These are phyloP conservation scores for Mentha longifolia DNA, from an alignment of 257 asterid species.

Conservation along the genomic window DNA sequence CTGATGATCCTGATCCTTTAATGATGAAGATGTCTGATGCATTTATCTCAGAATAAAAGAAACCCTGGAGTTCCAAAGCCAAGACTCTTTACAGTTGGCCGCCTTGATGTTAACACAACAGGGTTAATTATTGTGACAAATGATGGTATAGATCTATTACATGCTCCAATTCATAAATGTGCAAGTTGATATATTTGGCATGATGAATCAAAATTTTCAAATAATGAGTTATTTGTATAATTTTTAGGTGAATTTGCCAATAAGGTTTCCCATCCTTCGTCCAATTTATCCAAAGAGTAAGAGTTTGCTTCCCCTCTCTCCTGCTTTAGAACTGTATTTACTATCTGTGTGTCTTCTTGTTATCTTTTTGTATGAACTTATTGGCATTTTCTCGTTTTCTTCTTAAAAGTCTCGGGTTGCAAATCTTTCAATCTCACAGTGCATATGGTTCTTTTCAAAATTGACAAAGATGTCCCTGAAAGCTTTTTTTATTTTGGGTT, in stretches of 20 bases:
- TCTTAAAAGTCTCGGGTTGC: neutral
- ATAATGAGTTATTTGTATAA: constrained; percentile 25
- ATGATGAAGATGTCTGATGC: constrained; percentile 23
- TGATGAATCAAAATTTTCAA: constrained; percentile 18
- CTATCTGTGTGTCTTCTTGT: neutral
- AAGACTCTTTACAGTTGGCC: constrained; percentile 94
- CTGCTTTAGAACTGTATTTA: constrained; percentile 14
- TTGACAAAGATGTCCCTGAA: neutral
- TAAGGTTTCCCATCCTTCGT: constrained; percentile 93
- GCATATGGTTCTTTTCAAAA: neutral
- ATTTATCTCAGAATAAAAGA: constrained; percentile 56
- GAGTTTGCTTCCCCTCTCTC: constrained; percentile 37
- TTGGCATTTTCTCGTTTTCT: neutral
- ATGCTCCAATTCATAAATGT: constrained; percentile 12
- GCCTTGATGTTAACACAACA: constrained; percentile 96
- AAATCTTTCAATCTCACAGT: neutral
- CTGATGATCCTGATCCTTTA: neutral
- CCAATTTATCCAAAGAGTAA: constrained; percentile 92
- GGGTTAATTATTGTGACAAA: constrained; percentile 95
- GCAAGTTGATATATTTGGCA: constrained; percentile 15
- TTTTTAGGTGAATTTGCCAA: constrained; percentile 90
- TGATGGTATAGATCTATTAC: constrained; percentile 63
- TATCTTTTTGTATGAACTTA: constrained; percentile 3
- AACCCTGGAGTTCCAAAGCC: constrained; percentile 79
- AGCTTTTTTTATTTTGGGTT: constrained; percentile 3